These are phyloP conservation scores for Yarrowia sp. DNA, from an alignment of 805 yeast genomes.

Conservation along the genomic window DNA sequence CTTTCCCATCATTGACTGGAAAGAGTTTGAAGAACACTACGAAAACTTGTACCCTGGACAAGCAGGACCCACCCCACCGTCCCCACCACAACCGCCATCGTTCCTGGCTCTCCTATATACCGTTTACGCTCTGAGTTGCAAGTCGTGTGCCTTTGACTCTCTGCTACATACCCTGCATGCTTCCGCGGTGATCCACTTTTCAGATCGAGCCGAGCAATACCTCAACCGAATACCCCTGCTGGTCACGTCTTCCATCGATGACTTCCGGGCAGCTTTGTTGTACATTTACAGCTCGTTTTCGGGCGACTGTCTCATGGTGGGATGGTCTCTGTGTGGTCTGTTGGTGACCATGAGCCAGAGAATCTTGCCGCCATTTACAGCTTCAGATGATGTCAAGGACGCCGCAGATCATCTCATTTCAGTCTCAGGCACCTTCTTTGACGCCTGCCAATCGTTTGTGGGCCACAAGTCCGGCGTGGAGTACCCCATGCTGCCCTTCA, in stretches of 20 bases:
- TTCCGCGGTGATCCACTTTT: conserved; percentile 20
- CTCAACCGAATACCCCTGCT: conserved; percentile 26
- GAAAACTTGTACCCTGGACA: conserved; percentile 21
- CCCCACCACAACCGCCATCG: conserved; percentile 12
- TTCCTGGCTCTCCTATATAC: conserved; percentile 18
- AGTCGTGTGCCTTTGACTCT: conserved; percentile 25
- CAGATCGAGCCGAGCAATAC: conserved; percentile 17
- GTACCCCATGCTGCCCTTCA: conserved; percentile 12
- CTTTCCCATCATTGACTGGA: conserved; percentile 31
- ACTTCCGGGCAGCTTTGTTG: conserved; percentile 24
- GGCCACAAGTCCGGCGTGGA: conserved; percentile 22
- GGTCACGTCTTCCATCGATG: conserved; percentile 11
- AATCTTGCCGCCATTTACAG: conserved; percentile 12
- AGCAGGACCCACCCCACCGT: conserved; percentile 15
- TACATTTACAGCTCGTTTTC: conserved; percentile 20
- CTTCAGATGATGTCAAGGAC: conserved; percentile 7
- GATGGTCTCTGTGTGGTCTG: conserved; percentile 36
- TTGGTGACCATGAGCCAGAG: conserved; percentile 29
- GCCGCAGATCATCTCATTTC: conserved; percentile 22
- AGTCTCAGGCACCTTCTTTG: conserved; percentile 21
- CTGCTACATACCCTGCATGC: conserved; percentile 15
- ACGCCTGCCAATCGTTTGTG: conserved; percentile 25
- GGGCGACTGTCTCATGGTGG: conserved; percentile 34
- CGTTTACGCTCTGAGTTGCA: conserved; percentile 29
- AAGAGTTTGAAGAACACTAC: conserved; percentile 28